Evolutionary conservation across 2,329 filamentous ascomycete species (phyloP).

Genomic region (Neopestalotiopsis clavispora): DNA sequence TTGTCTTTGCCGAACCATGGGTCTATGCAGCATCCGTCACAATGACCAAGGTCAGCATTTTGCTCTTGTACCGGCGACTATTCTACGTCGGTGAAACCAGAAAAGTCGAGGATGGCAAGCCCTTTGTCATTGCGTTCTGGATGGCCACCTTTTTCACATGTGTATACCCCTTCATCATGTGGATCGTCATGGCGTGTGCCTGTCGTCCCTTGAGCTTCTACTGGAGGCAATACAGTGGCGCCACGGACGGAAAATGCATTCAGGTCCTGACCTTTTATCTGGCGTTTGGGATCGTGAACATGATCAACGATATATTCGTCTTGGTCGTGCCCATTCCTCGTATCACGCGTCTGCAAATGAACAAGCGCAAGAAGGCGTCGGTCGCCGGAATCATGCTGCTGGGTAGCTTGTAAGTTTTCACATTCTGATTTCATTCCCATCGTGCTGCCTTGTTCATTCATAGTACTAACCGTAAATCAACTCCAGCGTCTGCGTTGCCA

Average conservation of each 20-base stretch:
- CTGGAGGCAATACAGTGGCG: constrained; percentile 30
- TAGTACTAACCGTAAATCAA: constrained; percentile 15
- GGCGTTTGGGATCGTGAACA: constrained; percentile 31
- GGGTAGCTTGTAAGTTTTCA: constrained; percentile 33
- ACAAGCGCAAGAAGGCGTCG: constrained; percentile 29
- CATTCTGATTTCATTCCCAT: constrained; percentile 9
- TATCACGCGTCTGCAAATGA: constrained; percentile 36
- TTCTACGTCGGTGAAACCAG: constrained; percentile 32
- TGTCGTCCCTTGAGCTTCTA: constrained; percentile 31
- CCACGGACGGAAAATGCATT: constrained; percentile 27
- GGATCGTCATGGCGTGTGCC: constrained; percentile 24
- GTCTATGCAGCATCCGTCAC: constrained; percentile 36
- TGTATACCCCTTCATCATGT: constrained; percentile 32
- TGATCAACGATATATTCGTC: constrained; percentile 37
- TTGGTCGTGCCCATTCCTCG: constrained; percentile 35
- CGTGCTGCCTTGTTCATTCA: neutral
- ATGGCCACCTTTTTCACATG: constrained; percentile 28
- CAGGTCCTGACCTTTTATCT: constrained; percentile 27
- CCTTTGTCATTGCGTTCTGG: constrained; percentile 27
- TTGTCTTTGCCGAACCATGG: constrained; percentile 35
- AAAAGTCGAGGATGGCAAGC: constrained; percentile 16
- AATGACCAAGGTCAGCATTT: constrained; percentile 36
- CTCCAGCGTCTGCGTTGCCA: constrained; percentile 32
- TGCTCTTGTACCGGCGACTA: constrained; percentile 37
- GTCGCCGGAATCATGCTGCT: constrained; percentile 36